These are phyloP conservation scores for Mycena leptocephala DNA, from an alignment of 768 basidiomycete species.

Conservation along the genomic window DNA sequence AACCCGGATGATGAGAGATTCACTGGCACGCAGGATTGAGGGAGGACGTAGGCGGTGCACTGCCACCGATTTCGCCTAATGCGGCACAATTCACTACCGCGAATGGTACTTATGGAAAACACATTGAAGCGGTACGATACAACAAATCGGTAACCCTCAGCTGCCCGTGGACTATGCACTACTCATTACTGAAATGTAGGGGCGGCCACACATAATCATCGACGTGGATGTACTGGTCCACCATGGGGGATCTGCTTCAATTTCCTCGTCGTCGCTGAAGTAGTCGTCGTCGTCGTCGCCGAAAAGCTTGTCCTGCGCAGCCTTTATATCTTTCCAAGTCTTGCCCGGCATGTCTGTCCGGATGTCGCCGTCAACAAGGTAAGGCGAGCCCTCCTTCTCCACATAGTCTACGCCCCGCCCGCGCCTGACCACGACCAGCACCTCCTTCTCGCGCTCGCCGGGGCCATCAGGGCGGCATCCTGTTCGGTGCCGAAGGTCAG, in stretches of 20 bases:
- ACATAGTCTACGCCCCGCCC: not conserved
- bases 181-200: not conserved
- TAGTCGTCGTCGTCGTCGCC: not conserved
- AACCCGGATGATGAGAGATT: too few species aligned
- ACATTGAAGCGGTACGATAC: too few species aligned
- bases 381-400: conserved; percentile 11
- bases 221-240: not conserved
- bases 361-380: conserved; percentile 7
- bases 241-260: not conserved
- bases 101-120: too few species aligned
- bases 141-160: too few species aligned
- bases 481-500: not conserved
- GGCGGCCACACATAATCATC: conserved; percentile 24
- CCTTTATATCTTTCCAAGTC: conserved; percentile 12
- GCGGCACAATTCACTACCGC: too few species aligned
- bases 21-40: too few species aligned
- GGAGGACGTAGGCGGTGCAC: too few species aligned
- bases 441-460: conserved; percentile 20
- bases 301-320: not conserved
- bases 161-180: too few species aligned
- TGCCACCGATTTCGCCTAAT: too few species aligned
- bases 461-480: not conserved
- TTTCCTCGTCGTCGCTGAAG: not conserved
- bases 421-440: conserved; percentile 6
- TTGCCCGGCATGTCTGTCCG: not conserved